Evolutionary conservation across 106 monocot genomes (phyloP), one percentile per base, ranked within the genome.

Genomic region (Apostasia ramifera): DNA sequence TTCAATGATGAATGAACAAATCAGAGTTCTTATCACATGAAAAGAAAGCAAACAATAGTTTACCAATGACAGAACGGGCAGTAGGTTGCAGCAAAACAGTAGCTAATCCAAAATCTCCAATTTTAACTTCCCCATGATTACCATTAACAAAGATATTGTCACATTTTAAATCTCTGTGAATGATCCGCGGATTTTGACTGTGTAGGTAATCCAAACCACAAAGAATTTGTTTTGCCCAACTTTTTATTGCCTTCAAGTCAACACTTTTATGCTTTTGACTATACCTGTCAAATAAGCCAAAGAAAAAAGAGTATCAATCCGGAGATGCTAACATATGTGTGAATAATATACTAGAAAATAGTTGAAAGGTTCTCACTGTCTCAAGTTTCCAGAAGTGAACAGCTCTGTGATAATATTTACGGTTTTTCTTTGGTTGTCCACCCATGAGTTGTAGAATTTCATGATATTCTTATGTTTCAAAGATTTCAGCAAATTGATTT

Each of bases 71-170:
- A 77, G 84, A 85, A n/a, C 49, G 84, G 11, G 85, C 91, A 57
- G 69, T 77, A 66, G 80, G 66, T 55, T 76, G 81, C 41, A 77
- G 80, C 83, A 95, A 79, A 38, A 91, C 73, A 26, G 79, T 79
- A 63, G 94, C 91, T 52, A 95, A 71, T 9, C 94, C 94, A 57
- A 95, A 85, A 74, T 94, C 94, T 48, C 94, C 94, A 71, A 94
- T 87, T 74, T 94, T 94, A 52, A 94, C 78, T 79, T 95, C 78
- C 48, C 94, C 91, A 64, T 85, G 87, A 68, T 95, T 90, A 13
- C 94, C 94, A 78, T 95, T 95, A 45, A 95, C 73, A 78, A 95
- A 95, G 39, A 95, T 86, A 46, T 95, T 95, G 57, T 95, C 94
- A 69, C 94, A 95, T 73, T 95, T 95, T 50, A 95, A 63, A 54